These are phyloP conservation scores for Cutaneotrichosporon spelunceum DNA, from an alignment of 1,284 basidiomycete species.

Conservation along the genomic window DNA sequence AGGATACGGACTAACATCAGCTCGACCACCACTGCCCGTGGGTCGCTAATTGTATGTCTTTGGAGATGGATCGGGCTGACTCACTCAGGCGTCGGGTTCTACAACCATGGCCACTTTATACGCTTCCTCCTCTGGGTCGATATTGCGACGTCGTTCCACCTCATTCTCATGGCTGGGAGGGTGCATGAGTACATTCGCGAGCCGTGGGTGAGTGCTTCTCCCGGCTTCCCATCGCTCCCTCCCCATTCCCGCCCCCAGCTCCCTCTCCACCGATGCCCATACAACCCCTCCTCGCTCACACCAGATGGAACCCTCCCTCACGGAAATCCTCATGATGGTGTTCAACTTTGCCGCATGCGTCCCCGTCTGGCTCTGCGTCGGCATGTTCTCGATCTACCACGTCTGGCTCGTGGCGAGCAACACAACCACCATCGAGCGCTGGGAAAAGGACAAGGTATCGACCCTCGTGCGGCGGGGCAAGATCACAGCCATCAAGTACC, in stretches of 20 bases:
- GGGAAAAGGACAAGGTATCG: slow-evolving; percentile 94
- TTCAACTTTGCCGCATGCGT: slow-evolving; percentile 81
- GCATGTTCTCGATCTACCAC: slow-evolving; percentile 87
- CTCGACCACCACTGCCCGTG: slow-evolving; percentile 30
- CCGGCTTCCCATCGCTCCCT: no score
- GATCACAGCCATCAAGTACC: slow-evolving; percentile 84
- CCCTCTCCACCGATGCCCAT: neutral
- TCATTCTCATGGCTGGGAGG: slow-evolving; percentile 68
- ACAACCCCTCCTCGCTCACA: slow-evolving; percentile 4
- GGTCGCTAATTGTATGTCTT: slow-evolving; percentile 19
- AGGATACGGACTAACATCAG: slow-evolving; percentile 22
- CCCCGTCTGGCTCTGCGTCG: slow-evolving; percentile 81
- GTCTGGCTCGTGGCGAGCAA: slow-evolving; percentile 76
- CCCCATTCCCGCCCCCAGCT: neutral
- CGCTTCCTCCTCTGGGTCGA: slow-evolving; percentile 91
- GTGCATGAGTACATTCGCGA: slow-evolving; percentile 58
- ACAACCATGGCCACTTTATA: slow-evolving; percentile 85
- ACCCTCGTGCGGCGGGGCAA: slow-evolving; percentile 79
- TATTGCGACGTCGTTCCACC: slow-evolving; percentile 67
- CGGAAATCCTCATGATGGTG: slow-evolving; percentile 77
- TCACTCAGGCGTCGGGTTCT: slow-evolving; percentile 80
- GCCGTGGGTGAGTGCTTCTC: slow-evolving; percentile 32
- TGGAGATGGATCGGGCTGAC: no score
- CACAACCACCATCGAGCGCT: slow-evolving; percentile 92
- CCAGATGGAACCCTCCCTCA: slow-evolving; percentile 66